phyloP scores from a whole-genome alignment of 2,329 filamentous ascomycete species.

The Zymoseptoria brevis region DNA sequence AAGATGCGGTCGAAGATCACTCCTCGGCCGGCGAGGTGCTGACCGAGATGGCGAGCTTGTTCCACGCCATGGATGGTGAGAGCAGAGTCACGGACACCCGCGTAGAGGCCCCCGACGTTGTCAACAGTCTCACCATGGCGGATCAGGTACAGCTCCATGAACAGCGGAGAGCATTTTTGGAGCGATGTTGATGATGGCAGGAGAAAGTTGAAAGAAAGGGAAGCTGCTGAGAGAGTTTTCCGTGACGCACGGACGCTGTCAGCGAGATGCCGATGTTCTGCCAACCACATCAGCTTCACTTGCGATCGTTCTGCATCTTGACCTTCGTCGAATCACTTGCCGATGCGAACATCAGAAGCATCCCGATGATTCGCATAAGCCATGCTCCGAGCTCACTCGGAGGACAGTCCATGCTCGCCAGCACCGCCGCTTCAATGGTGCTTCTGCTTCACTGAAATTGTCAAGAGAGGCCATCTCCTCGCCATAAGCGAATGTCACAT shows the following conservation, averaged over 20 bases:
- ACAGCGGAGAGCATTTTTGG: constrained; percentile 1
- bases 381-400: too few relatives aligned
- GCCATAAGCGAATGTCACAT: too few relatives aligned
- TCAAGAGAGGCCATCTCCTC: too few relatives aligned
- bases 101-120: constrained; percentile 67
- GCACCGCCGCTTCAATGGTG: too few relatives aligned
- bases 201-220: not conserved
- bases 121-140: constrained; percentile 87
- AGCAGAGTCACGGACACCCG: constrained; percentile 70
- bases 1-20: constrained; percentile 60
- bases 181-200: not conserved
- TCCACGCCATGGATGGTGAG: constrained; percentile 75
- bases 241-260: not conserved
- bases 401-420: too few relatives aligned
- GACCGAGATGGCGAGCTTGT: constrained; percentile 65
- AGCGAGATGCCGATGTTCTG: not conserved
- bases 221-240: not conserved
- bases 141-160: constrained; percentile 64
- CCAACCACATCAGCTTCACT: not conserved
- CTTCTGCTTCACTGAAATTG: too few relatives aligned
- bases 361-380: too few relatives aligned
- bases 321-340: too few relatives aligned
- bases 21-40: constrained; percentile 55
- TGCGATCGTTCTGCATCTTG: not conserved
- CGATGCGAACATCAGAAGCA: too few relatives aligned